These are phyloP conservation scores for Mrakia blollopis DNA, from an alignment of 768 basidiomycete species.

Conservation along the genomic window DNA sequence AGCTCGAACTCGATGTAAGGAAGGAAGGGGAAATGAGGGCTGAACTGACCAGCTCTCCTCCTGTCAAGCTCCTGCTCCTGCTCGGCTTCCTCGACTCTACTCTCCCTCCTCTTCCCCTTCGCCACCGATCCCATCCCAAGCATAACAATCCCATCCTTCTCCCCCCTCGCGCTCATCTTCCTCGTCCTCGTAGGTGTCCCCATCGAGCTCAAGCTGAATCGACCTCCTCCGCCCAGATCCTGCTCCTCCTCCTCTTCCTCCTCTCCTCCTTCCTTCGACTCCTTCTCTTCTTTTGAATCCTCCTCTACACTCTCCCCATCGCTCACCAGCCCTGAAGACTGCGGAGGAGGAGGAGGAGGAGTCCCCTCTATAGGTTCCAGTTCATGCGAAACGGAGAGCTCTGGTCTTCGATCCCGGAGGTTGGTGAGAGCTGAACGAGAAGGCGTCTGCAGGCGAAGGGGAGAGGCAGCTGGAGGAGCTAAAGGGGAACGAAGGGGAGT, in stretches of 20 bases:
- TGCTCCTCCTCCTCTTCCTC: background rate
- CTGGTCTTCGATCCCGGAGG: background rate
- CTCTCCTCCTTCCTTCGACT: background rate
- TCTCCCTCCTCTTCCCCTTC: background rate
- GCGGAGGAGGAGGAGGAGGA: background rate
- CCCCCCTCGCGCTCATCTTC: background rate
- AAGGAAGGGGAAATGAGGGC: no score
- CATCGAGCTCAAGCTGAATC: background rate
- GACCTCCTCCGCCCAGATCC: background rate
- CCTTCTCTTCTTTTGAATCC: background rate
- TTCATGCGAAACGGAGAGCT: conserved; percentile 19
- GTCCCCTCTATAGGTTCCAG: background rate
- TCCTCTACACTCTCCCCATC: no score
- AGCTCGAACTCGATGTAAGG: background rate
- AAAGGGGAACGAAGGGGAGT: background rate
- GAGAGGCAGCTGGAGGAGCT: background rate
- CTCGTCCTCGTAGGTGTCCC: no score
- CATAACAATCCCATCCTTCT: no score
- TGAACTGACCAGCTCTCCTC: background rate
- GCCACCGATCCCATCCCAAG: no score
- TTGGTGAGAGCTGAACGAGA: background rate
- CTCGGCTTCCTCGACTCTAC: background rate
- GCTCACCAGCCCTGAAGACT: no score
- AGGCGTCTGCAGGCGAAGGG: background rate
- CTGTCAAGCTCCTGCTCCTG: background rate